These are phyloP conservation scores for Groenewaldozyma tartarivorans DNA, from an alignment of 805 yeast genomes.

Conservation along the genomic window DNA sequence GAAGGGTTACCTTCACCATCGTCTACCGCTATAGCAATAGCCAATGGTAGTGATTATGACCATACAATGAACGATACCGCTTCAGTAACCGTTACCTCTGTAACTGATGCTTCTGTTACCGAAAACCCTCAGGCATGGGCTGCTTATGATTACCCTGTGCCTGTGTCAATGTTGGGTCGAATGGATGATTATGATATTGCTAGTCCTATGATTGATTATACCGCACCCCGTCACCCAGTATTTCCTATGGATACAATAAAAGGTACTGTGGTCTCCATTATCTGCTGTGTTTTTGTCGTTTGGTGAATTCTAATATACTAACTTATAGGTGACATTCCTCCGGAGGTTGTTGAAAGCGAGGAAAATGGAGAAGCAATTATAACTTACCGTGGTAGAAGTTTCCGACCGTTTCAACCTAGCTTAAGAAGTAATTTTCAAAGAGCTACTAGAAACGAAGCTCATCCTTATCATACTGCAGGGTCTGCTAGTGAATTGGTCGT, in stretches of 20 bases:
- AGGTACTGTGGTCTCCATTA: too few species aligned
- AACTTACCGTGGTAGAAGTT: background rate
- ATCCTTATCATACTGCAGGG: background rate
- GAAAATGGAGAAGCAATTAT: background rate
- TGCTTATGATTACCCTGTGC: constrained; percentile 11
- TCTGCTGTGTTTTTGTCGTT: too few species aligned
- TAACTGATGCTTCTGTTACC: constrained; percentile 3
- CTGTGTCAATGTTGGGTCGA: constrained; percentile 6
- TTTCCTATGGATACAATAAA: too few species aligned
- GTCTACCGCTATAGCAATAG: background rate
- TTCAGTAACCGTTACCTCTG: background rate
- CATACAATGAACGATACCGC: background rate
- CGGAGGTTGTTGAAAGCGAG: too few species aligned
- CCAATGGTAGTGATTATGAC: too few species aligned
- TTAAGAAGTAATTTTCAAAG: background rate
- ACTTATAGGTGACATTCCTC: too few species aligned
- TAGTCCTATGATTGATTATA: constrained; percentile 3
- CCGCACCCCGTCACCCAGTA: constrained; percentile 7
- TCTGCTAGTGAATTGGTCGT: background rate
- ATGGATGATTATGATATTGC: background rate
- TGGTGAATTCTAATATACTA: too few species aligned
- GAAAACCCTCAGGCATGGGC: constrained; percentile 9
- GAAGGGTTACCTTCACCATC: background rate
- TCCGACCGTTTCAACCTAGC: background rate
- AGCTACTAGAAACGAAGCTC: background rate